Evolutionary conservation across 352 stramenopile species (phyloP).

Genomic region (Globisporangium viniferum): DNA sequence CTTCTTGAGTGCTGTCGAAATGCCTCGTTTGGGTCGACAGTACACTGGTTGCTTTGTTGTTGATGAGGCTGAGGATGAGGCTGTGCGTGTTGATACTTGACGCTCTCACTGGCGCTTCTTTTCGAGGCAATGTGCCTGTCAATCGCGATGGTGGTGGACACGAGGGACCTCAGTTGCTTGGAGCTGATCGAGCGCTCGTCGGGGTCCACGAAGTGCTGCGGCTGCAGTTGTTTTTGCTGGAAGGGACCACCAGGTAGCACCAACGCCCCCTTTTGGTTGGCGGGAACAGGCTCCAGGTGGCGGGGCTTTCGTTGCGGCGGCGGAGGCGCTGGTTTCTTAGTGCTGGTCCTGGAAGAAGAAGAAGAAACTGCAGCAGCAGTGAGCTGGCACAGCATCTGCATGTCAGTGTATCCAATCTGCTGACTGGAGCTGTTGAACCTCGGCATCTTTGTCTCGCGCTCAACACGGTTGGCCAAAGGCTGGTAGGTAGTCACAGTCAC

Average conservation of each 20-base stretch:
- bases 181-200: not conserved
- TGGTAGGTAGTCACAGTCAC: too few species aligned
- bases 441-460: not conserved
- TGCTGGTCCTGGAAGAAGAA: not conserved
- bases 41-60: not conserved
- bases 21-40: not conserved
- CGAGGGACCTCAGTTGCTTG: not conserved
- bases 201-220: not conserved
- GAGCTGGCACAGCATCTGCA: not conserved
- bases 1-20: not conserved
- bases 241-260: too few species aligned
- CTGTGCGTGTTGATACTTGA: not conserved
- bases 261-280: too few species aligned
- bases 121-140: not conserved
- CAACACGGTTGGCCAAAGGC: not conserved
- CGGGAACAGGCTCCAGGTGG: conserved; percentile 1
- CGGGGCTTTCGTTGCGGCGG: not conserved
- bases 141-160: not conserved
- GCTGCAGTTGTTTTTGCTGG: not conserved
- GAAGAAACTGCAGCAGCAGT: not conserved
- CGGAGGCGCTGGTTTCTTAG: not conserved
- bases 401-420: not conserved
- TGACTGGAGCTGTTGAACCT: not conserved
- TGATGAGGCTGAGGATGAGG: not conserved
- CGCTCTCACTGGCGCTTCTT: not conserved